Evolutionary conservation across 2,329 filamentous ascomycete species (phyloP), one percentile per base, ranked within the genome.

Genomic region (Teratosphaeria zuluensis): DNA sequence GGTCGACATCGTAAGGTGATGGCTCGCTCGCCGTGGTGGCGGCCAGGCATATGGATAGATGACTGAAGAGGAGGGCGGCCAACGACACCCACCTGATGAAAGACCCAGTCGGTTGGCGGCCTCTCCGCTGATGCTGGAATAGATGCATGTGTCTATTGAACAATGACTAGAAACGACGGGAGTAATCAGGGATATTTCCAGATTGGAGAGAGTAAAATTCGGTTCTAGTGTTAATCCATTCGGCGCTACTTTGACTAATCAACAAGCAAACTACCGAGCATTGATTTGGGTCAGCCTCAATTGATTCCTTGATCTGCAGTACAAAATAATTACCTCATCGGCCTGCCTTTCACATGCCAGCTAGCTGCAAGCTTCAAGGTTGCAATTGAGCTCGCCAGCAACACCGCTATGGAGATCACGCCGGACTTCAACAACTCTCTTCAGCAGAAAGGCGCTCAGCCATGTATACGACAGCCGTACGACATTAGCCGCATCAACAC

Each of bases 361-460:
- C 14, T 12, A 42, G 14, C 35, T 53, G 19, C 53, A 30, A 33
- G 46, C 32, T 46, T 32, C 53, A 30, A 42, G 46, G 24, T 46
- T 32, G 21, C 48, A n/a, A 16, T 42, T 51, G 32, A 60, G 14
- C 54, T 71, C 71, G 69, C 75, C 77, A 48, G 16, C 42, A 21
- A n/a, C 42, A 48, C 11, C 42, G 19, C 42, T 19, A 48, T 46
- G 62, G 81, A 92, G 71, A 78, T 91, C 60, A 90, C 88, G 8
- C 77, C 84, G 42, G 71, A 80, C 52, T 87, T 92, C 75, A 85
- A 90, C 71, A 78, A 85, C 71, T 79, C 87, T 53, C 80, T 92
- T 28, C 80, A 81, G 67, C 76, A 80, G 65, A 82, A 83, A 62
- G 73, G 63, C 19, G 80, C 81, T 52, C 75, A 77, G 31, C 75